Conservation (phyloP, 768 basidiomycete genomes). For the Termitomyces heimii region DNA sequence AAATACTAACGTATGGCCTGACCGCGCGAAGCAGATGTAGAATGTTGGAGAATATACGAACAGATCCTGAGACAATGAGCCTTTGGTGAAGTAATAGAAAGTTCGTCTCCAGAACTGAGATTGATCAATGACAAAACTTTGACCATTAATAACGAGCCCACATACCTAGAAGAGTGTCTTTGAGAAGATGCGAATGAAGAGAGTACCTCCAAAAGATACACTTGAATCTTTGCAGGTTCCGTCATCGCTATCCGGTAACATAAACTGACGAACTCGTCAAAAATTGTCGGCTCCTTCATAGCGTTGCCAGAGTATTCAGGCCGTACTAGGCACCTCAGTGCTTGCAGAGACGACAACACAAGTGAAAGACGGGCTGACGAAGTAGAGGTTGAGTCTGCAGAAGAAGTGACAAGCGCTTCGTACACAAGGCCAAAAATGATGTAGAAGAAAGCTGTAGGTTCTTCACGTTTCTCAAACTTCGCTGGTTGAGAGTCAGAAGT, state of each 20-base stretch:
- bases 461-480: constrained; percentile 31
- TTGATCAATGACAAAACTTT: neutral
- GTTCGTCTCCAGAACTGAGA: constrained; percentile 24
- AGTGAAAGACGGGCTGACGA: constrained; percentile 37
- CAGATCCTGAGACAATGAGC: constrained; percentile 80
- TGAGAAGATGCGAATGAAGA: constrained; percentile 48
- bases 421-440: constrained; percentile 91
- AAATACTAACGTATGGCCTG: constrained; percentile 43
- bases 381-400: constrained; percentile 47
- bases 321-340: constrained; percentile 74
- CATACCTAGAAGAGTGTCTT: constrained; percentile 17
- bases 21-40: constrained; percentile 50
- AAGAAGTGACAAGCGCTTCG: constrained; percentile 70
- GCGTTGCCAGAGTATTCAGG: constrained; percentile 79
- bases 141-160: constrained; percentile 4
- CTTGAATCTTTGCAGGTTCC: constrained; percentile 67
- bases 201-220: constrained; percentile 67
- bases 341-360: constrained; percentile 61
- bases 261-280: constrained; percentile 85
- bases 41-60: constrained; percentile 71
- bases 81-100: constrained; percentile 39
- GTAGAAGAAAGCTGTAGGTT: constrained; percentile 81
- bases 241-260: constrained; percentile 90
- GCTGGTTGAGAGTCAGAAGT: constrained; percentile 18
- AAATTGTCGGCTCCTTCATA: constrained; percentile 74